Conservation (phyloP, 129 eudicot genomes). For the Ambrosia artemisiifolia region DNA sequence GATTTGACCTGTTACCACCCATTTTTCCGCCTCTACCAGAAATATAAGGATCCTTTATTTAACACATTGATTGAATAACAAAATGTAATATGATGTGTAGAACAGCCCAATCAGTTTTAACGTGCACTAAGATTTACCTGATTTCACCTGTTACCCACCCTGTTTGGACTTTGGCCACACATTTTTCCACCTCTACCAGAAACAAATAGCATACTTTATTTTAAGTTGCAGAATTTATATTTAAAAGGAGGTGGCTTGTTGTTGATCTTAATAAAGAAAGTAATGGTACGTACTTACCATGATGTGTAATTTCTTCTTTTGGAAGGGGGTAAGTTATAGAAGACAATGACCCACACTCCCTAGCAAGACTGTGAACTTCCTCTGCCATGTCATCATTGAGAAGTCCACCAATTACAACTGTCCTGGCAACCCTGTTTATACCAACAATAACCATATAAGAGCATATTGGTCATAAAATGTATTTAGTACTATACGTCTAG, state of each 20-base stretch:
- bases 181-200: background rate
- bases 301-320: slow-evolving; percentile 62
- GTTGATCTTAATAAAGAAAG: slow-evolving; percentile 4
- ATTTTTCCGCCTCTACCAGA: too few species aligned
- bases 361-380: slow-evolving; percentile 62
- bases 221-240: background rate
- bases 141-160: background rate
- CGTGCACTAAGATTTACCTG: too few species aligned
- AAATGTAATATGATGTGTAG: too few species aligned
- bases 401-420: slow-evolving; percentile 79
- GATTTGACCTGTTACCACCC: background rate
- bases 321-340: slow-evolving; percentile 92
- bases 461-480: background rate
- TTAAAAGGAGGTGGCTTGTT: background rate
- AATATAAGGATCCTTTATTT: too few species aligned
- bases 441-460: slow-evolving; percentile 11
- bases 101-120: too few species aligned
- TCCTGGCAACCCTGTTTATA: slow-evolving; percentile 81
- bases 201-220: background rate
- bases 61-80: too few species aligned
- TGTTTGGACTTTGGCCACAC: background rate
- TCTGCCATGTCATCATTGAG: slow-evolving; percentile 67
- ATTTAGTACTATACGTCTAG: background rate
- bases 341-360: slow-evolving; percentile 71
- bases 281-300: slow-evolving; percentile 41